Base-by-base conservation (phyloP, 2,329 filamentous ascomycete species). In the Epichloe coenophiala region DNA sequence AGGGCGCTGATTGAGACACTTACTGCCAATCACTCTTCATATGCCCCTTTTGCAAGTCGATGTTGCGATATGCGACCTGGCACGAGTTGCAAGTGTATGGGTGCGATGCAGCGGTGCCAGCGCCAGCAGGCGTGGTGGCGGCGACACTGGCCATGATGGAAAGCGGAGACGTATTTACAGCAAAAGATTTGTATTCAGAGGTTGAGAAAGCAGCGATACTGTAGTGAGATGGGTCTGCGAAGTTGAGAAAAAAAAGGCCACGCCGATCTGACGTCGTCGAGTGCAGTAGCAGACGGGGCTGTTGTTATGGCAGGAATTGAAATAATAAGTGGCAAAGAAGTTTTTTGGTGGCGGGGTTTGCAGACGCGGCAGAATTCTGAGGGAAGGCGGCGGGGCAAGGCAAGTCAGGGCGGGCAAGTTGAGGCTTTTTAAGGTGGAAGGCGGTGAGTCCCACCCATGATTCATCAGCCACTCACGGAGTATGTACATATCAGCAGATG, bases 1-100 rank as follows among this genome's bases (percentile, higher is more conserved):
- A 9, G 15, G 13, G 21, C 7, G 27, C 13, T 42, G 13, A 17
- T 19, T 19, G n/a, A 40, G 11, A 3, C 27, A 83, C 87, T 71
- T 77, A 93, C 86, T 98, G 91, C 93, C 93, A 98, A 71, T 98
- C 93, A 60, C 85, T 93, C 68, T 93, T 89, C 93, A 98, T 98
- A 66, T 98, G 93, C 38, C 81, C 83, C 65, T 93, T 84, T 71
- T 98, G 93, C 51, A 94, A 77, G 64, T 97, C 91, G 66, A 87
- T 89, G 64, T 88, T 89, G 58, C 91, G 84, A 71, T 97, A 98
- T 48, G 91, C 93, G 59, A 98, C 90, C 66, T 95, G 88, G 65
- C 93, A 98, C 52, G 90, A 93, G 69, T 97, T 98, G 81, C 93
- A 98, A 51, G 91, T 97, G 71, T 91, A 98, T 2, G 93, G 91